These are phyloP conservation scores for Cytospora schulzeri DNA, from an alignment of 2,329 filamentous ascomycete genomes.

Conservation along the genomic window DNA sequence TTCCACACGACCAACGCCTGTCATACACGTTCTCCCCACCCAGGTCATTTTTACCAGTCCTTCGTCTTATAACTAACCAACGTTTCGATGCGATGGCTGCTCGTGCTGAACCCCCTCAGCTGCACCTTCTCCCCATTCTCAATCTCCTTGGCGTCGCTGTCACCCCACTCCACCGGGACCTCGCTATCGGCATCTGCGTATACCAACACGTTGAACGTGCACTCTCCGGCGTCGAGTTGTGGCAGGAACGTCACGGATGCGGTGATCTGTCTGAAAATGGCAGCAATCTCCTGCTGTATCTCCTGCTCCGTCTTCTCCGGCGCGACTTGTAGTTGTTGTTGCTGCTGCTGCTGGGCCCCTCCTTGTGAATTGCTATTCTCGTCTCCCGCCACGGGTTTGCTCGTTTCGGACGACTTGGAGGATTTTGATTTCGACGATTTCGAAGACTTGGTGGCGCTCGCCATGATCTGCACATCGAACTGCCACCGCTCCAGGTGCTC, in stretches of 20 bases:
- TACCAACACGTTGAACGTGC: constrained; percentile 97
- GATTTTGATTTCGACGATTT: constrained; percentile 51
- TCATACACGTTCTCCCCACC: constrained; percentile 36
- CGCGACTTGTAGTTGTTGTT: constrained; percentile 32
- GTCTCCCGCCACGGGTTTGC: constrained; percentile 55
- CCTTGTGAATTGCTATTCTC: constrained; percentile 50
- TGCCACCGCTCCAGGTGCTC: constrained; percentile 98
- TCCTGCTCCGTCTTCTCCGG: constrained; percentile 86
- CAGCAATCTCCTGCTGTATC: constrained; percentile 94
- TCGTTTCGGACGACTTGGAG: constrained; percentile 56
- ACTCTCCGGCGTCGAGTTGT: constrained; percentile 82
- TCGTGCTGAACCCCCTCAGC: constrained; percentile 92
- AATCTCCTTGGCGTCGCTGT: constrained; percentile 97
- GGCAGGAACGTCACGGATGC: constrained; percentile 96
- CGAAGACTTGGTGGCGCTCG: constrained; percentile 32
- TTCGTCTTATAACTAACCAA: constrained; percentile 75
- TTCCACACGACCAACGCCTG: not conserved
- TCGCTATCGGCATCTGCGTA: constrained; percentile 97
- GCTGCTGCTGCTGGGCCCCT: not conserved
- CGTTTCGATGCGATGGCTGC: constrained; percentile 90
- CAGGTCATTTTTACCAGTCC: constrained; percentile 49
- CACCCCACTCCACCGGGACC: constrained; percentile 96
- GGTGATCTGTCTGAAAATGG: constrained; percentile 96
- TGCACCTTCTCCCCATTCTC: constrained; percentile 92
- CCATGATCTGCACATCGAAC: constrained; percentile 75